Percentiles rank a stretch among this genome's conserved stretches.
Evolutionary conservation across 2,329 filamentous ascomycete species (phyloP).

Genomic region (Diaporthe vaccinii): DNA sequence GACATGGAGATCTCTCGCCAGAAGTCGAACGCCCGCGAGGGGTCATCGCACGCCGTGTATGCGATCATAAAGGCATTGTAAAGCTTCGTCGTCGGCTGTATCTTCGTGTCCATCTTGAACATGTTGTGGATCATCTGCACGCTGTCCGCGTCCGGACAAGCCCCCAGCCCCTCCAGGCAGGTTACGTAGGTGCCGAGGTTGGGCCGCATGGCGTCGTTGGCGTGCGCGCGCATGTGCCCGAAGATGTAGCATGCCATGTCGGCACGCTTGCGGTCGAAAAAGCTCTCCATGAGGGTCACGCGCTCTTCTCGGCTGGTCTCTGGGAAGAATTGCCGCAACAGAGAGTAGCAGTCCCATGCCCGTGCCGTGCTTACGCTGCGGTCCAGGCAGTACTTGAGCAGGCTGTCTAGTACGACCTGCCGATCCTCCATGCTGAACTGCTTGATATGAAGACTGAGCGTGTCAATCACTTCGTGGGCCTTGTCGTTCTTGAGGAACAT

Average conservation of each 20-base stretch:
- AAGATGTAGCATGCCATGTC: conserved; percentile 92
- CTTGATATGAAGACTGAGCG: conserved; percentile 81
- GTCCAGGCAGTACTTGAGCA: conserved; percentile 79
- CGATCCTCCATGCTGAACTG: conserved; percentile 80
- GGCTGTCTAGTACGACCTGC: conserved; percentile 72
- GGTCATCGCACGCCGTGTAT: conserved; percentile 78
- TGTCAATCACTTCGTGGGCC: conserved; percentile 82
- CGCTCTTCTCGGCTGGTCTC: conserved; percentile 76
- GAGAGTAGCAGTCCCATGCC: conserved; percentile 75
- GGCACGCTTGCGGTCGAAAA: conserved; percentile 81
- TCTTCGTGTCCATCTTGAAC: conserved; percentile 89
- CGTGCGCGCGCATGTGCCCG: conserved; percentile 90
- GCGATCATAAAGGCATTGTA: conserved; percentile 91
- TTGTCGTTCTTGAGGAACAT: conserved; percentile 83
- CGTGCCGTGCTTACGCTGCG: conserved; percentile 71
- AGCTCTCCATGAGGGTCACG: conserved; percentile 81
- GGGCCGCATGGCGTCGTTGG: conserved; percentile 73
- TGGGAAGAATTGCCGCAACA: conserved; percentile 74
- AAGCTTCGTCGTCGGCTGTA: conserved; percentile 81
- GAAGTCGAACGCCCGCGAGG: conserved; percentile 78
- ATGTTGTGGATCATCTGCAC: conserved; percentile 89
- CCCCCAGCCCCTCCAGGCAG: conserved; percentile 82
- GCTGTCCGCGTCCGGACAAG: conserved; percentile 71
- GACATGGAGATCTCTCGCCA: conserved; percentile 89
- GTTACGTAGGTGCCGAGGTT: conserved; percentile 80